phyloP scores from a whole-genome alignment of 768 basidiomycete genomes.

The Tricholoma hemisulphureum region DNA sequence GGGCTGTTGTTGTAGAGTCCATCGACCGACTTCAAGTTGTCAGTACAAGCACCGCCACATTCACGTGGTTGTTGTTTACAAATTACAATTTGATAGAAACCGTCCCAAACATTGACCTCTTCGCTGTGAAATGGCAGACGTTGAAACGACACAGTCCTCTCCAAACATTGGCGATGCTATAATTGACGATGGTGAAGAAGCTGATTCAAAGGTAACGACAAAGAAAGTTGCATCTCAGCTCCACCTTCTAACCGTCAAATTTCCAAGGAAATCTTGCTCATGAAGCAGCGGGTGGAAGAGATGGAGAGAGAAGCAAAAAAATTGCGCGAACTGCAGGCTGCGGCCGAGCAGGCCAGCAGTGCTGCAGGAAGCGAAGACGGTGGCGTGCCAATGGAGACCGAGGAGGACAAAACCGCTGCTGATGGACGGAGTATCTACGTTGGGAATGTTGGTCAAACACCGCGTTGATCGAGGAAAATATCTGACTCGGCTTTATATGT shows the following conservation, averaged over 20 bases:
- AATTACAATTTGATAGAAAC: conserved; percentile 18
- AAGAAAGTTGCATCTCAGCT: conserved; percentile 8
- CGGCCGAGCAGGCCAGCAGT: conserved; percentile 57
- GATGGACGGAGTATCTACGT: conserved; percentile 91
- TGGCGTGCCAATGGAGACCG: conserved; percentile 63
- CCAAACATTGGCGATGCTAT: conserved; percentile 35
- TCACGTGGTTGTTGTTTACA: conserved; percentile 23
- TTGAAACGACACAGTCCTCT: conserved; percentile 43
- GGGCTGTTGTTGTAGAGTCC: too few species aligned
- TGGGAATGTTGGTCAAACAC: conserved; percentile 76
- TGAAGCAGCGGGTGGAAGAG: conserved; percentile 91
- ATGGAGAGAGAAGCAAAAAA: conserved; percentile 92
- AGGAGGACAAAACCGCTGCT: conserved; percentile 79
- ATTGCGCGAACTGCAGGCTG: conserved; percentile 81
- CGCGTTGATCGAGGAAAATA: conserved; percentile 9
- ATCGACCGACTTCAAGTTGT: too few species aligned
- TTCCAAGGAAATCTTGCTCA: conserved; percentile 80
- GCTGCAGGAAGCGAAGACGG: conserved; percentile 47
- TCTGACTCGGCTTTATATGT: conserved; percentile 8
- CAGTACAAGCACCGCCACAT: conserved; percentile 9
- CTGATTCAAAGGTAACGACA: conserved; percentile 53
- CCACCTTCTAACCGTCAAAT: conserved; percentile 15
- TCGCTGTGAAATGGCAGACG: conserved; percentile 46
- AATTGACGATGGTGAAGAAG: conserved; percentile 63
- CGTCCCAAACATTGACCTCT: conserved; percentile 15